Base-by-base conservation (phyloP, 2,329 filamentous ascomycete genomes). In the Xylaria digitata region DNA sequence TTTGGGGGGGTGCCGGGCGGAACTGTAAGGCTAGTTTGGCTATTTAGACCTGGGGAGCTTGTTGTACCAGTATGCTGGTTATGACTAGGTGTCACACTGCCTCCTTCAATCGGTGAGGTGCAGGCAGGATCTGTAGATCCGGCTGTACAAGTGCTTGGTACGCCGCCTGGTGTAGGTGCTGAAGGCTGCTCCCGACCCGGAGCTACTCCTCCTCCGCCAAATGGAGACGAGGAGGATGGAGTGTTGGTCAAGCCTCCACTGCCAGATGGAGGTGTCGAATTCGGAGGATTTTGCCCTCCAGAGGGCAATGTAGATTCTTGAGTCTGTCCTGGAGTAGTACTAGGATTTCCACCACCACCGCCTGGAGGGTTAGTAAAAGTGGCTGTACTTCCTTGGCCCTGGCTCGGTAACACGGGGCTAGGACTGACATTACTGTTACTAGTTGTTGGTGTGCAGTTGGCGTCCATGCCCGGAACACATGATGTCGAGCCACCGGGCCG, bases 61-160 rank as follows among this genome's bases (percentile, higher is more conserved):
- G 40, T 55, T 19, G 19, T 9, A 40, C 55, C 48, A 15, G 62
- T 67, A 9, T 67, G 62, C 21, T 64, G 66, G 32, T 52, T 62
- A 30, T 67, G 64, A 40, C 67, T 58, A 13, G 72, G 62, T 42
- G 65, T 57, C 8, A 55, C 62, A 46, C 54, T 34, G 8, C 50
- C 63, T 23, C 58, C 67, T 34, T 52, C 55, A 30, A 15, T 61
- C n/a, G 66, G 61, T 15, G 67, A 65, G 32, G 55, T 72, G 21
- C 70, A 74, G 17, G 66, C 21, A 58, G 71, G 64, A 63, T 73
- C 67, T n/a, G 69, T 69, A n/a, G 70, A 68, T 32, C 61, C 70
- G 7, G 66, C 46, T 13, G 63, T 59, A 4, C 70, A 71, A 40
- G 56, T 67, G 43, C 55, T 65, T 43, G 65, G 55, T 21, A 61